These are phyloP conservation scores for Fusarium sp. DNA, from an alignment of 2,329 filamentous ascomycete genomes.

Conservation along the genomic window DNA sequence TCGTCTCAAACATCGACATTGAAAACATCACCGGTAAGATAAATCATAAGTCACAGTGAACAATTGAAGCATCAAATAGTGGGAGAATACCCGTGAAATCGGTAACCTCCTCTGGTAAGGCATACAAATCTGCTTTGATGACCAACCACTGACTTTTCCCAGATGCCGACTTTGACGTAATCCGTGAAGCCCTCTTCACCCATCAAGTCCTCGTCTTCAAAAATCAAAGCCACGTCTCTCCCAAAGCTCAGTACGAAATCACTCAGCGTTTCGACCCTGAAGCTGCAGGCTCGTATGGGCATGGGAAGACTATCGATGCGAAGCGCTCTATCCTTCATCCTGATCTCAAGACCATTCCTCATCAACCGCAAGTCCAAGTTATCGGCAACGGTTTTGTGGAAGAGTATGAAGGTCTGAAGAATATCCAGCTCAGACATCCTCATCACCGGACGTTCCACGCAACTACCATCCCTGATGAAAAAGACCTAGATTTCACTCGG, in stretches of 20 bases:
- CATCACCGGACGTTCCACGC: constrained; percentile 83
- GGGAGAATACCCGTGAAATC: constrained; percentile 69
- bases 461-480: constrained; percentile 66
- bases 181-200: constrained; percentile 74
- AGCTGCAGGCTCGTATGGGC: constrained; percentile 74
- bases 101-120: constrained; percentile 69
- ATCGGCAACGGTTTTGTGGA: constrained; percentile 80
- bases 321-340: constrained; percentile 77
- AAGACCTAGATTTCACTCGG: constrained; percentile 63
- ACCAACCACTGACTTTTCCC: constrained; percentile 36
- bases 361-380: constrained; percentile 80
- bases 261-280: constrained; percentile 79
- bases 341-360: constrained; percentile 82
- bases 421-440: constrained; percentile 78
- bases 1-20: constrained; percentile 68
- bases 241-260: constrained; percentile 78
- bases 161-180: constrained; percentile 73
- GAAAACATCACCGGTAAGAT: constrained; percentile 71
- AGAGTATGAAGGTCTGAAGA: constrained; percentile 76
- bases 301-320: constrained; percentile 78
- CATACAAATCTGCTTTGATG: neutral
- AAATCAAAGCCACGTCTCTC: constrained; percentile 71
- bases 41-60: neutral
- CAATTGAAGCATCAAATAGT: constrained; percentile 34
- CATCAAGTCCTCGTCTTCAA: constrained; percentile 79